phyloP scores from a whole-genome alignment of 331 rosid genomes.

The Rosa hybrid region DNA sequence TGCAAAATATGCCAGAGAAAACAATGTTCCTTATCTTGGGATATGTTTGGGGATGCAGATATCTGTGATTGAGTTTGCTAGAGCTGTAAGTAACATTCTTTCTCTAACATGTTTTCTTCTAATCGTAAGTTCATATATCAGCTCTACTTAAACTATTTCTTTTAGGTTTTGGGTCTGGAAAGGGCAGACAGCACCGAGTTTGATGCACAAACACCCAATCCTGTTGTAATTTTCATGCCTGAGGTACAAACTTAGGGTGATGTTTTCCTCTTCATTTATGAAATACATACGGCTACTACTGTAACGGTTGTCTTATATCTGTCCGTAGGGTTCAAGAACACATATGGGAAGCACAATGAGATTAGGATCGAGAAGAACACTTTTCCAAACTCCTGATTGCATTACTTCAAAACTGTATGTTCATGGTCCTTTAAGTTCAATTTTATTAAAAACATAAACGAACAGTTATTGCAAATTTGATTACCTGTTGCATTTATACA shows the following conservation, averaged over 20 bases:
- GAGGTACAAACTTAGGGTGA: slow-evolving; percentile 56
- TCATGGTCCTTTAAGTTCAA: slow-evolving; percentile 16
- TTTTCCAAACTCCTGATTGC: slow-evolving; percentile 72
- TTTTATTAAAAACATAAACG: not conserved
- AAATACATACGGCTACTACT: not conserved
- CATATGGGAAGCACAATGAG: slow-evolving; percentile 99
- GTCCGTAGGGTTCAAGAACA: slow-evolving; percentile 80
- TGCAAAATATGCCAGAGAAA: slow-evolving; percentile 96
- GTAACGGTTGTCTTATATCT: not conserved
- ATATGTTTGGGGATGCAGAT: slow-evolving; percentile 99
- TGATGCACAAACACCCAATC: slow-evolving; percentile 70
- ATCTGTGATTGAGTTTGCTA: slow-evolving; percentile 89
- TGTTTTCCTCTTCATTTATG: not conserved
- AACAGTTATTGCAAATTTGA: not conserved
- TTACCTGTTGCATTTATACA: not conserved
- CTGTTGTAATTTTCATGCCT: slow-evolving; percentile 98
- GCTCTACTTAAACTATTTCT: slow-evolving; percentile 25
- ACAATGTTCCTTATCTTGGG: slow-evolving; percentile 92
- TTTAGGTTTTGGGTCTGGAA: slow-evolving; percentile 85
- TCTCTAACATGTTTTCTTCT: slow-evolving; percentile 21
- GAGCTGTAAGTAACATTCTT: slow-evolving; percentile 66
- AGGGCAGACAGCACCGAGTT: slow-evolving; percentile 88
- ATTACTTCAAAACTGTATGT: slow-evolving; percentile 90
- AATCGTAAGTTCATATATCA: slow-evolving; percentile 9
- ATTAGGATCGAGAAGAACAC: slow-evolving; percentile 93